A percentile compares a stretch with the other conserved stretches of the same genome.
Conservation (phyloP, 2,329 filamentous ascomycete species). For the Ophiostoma perfectum region DNA sequence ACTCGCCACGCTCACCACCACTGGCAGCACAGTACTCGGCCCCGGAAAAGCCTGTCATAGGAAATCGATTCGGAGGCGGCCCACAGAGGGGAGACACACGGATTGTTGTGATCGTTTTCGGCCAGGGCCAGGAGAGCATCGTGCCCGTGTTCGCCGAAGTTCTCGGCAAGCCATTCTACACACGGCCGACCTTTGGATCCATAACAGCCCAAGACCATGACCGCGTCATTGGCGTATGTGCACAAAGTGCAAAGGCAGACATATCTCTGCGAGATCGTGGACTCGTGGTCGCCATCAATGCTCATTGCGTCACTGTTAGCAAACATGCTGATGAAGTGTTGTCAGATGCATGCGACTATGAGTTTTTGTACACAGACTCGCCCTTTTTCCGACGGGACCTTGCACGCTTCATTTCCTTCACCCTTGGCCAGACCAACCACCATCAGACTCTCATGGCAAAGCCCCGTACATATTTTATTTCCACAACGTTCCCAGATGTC, state of each 20-base stretch:
- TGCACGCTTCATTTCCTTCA: constrained; percentile 72
- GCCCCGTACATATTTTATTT: constrained; percentile 75
- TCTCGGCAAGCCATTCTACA: constrained; percentile 64
- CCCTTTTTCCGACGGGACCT: constrained; percentile 70
- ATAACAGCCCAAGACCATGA: constrained; percentile 52
- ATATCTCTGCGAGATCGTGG: constrained; percentile 53
- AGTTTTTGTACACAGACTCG: constrained; percentile 73
- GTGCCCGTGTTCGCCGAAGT: constrained; percentile 72
- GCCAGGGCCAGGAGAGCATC: constrained; percentile 65
- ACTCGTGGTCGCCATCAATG: constrained; percentile 65
- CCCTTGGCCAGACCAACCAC: constrained; percentile 70
- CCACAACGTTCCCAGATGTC: constrained; percentile 82
- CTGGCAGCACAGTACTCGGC: background rate
- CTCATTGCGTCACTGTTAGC: constrained; percentile 66
- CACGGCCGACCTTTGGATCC: constrained; percentile 51
- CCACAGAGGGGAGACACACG: constrained; percentile 51
- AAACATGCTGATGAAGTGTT: constrained; percentile 63
- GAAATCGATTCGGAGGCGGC: constrained; percentile 42
- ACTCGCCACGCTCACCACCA: background rate
- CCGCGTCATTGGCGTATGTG: constrained; percentile 62
- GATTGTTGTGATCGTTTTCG: constrained; percentile 63
- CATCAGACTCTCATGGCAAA: constrained; percentile 75
- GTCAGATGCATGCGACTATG: constrained; percentile 70
- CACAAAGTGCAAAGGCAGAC: constrained; percentile 51
- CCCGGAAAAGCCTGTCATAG: constrained; percentile 20